Percentiles rank a stretch among this genome's conserved stretches.
Evolutionary conservation across 2,329 filamentous ascomycete genomes (phyloP).

Genomic region (Dactylellina leptospora): DNA sequence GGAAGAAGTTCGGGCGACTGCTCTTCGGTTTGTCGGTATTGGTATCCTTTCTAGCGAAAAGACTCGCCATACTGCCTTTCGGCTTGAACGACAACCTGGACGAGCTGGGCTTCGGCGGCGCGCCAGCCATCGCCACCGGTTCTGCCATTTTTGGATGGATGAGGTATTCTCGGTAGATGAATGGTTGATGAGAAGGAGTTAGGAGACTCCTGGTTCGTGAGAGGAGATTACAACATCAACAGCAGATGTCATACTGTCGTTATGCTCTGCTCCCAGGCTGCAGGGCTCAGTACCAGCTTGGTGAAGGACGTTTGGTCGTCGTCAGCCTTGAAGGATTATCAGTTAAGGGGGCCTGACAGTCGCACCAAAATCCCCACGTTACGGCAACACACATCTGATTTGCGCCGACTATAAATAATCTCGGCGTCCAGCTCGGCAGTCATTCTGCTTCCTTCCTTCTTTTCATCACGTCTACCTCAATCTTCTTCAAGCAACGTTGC

Average conservation of each 20-base stretch:
- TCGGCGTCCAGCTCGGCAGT: neutral
- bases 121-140: neutral
- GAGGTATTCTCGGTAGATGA: neutral
- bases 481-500: neutral
- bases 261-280: neutral
- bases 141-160: neutral
- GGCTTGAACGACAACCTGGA: neutral
- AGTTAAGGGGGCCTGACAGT: too few relatives aligned
- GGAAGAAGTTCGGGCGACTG: conserved; percentile 15
- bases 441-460: neutral
- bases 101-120: neutral
- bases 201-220: conserved; percentile 32
- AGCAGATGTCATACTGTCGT: neutral
- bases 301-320: too few relatives aligned
- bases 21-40: conserved; percentile 9
- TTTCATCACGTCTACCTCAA: neutral
- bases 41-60: conserved; percentile 18
- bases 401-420: neutral
- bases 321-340: too few relatives aligned
- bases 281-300: neutral
- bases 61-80: conserved; percentile 13
- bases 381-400: neutral
- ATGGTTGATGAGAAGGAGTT: conserved; percentile 8
- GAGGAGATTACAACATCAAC: neutral
- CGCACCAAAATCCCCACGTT: too few relatives aligned